phyloP scores from a whole-genome alignment of 2,329 filamentous ascomycete genomes.

The Aureobasidium lini region DNA sequence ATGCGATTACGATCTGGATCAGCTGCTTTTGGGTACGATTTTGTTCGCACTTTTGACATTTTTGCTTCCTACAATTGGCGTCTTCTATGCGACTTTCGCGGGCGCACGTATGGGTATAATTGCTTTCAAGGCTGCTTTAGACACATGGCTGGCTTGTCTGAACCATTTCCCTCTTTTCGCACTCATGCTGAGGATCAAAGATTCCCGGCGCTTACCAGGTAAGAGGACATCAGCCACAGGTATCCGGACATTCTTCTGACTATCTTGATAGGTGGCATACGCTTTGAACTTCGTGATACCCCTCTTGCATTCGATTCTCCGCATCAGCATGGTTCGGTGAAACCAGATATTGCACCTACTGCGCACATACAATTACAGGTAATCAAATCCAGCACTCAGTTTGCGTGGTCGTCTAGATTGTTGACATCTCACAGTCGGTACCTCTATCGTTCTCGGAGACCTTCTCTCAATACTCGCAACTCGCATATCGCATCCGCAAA shows the following conservation, averaged over 20 bases:
- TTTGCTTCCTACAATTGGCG: slow-evolving; percentile 84
- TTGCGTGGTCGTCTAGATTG: neutral
- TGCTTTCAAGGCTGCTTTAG: slow-evolving; percentile 78
- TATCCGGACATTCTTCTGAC: neutral
- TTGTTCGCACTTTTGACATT: slow-evolving; percentile 94
- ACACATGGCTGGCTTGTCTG: slow-evolving; percentile 84
- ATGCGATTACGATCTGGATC: slow-evolving; percentile 96
- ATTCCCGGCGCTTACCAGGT: slow-evolving; percentile 82
- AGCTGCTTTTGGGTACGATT: slow-evolving; percentile 91
- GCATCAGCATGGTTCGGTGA: neutral
- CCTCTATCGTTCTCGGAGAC: slow-evolving; percentile 86
- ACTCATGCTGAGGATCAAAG: slow-evolving; percentile 90
- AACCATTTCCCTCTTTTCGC: slow-evolving; percentile 98
- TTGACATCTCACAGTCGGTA: slow-evolving; percentile 56
- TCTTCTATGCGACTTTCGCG: slow-evolving; percentile 96
- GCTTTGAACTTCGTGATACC: slow-evolving; percentile 80
- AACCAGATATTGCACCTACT: slow-evolving; percentile 45
- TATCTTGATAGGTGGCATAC: slow-evolving; percentile 54
- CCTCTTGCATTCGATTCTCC: slow-evolving; percentile 30
- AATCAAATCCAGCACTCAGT: slow-evolving; percentile 18
- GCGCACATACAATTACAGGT: slow-evolving; percentile 86
- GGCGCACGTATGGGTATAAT: slow-evolving; percentile 93
- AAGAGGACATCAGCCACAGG: slow-evolving; percentile 20
- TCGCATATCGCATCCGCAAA: slow-evolving; percentile 83
- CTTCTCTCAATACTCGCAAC: slow-evolving; percentile 96